These are phyloP conservation scores for Penicillium riverlandense DNA, from an alignment of 495 filamentous ascomycete genomes.

Conservation along the genomic window DNA sequence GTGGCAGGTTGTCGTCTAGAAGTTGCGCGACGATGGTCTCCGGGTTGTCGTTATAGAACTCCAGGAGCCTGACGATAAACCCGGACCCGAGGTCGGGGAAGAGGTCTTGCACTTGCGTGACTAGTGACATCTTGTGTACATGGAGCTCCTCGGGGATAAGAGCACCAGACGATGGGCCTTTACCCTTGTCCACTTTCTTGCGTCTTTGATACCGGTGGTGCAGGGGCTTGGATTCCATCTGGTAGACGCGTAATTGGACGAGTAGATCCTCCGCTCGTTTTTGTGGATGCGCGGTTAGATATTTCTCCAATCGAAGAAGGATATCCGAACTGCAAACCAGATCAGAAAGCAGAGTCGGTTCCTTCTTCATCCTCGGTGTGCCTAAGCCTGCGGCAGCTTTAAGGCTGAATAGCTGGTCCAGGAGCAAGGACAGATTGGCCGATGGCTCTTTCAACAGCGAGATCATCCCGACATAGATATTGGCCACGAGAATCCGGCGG, in stretches of 20 bases:
- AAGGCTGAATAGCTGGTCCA: slow-evolving; percentile 77
- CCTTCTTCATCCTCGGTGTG: slow-evolving; percentile 26
- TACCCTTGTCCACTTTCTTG: slow-evolving; percentile 63
- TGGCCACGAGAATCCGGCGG: slow-evolving; percentile 56
- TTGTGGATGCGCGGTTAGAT: slow-evolving; percentile 45
- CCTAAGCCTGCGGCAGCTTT: slow-evolving; percentile 58
- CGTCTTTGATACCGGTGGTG: slow-evolving; percentile 48
- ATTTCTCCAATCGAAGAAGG: slow-evolving; percentile 41
- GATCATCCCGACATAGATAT: slow-evolving; percentile 62
- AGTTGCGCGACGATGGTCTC: slow-evolving; percentile 79
- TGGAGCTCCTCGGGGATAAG: slow-evolving; percentile 50
- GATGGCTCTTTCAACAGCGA: slow-evolving; percentile 58
- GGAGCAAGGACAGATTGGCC: slow-evolving; percentile 61
- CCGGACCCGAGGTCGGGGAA: slow-evolving; percentile 84
- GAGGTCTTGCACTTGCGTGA: slow-evolving; percentile 84
- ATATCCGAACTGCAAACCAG: slow-evolving; percentile 37
- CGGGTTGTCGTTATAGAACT: slow-evolving; percentile 67
- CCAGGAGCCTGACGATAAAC: slow-evolving; percentile 72
- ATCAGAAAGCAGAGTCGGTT: slow-evolving; percentile 38
- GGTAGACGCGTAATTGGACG: slow-evolving; percentile 35
- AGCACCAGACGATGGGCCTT: slow-evolving; percentile 43
- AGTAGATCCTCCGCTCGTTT: slow-evolving; percentile 38
- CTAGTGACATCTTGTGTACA: slow-evolving; percentile 72
- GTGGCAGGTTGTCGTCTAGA: slow-evolving; percentile 72
- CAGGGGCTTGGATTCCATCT: slow-evolving; percentile 40